phyloP scores from a whole-genome alignment of 176 grass and related monocot genomes.

The Phyllostachys edulis region DNA sequence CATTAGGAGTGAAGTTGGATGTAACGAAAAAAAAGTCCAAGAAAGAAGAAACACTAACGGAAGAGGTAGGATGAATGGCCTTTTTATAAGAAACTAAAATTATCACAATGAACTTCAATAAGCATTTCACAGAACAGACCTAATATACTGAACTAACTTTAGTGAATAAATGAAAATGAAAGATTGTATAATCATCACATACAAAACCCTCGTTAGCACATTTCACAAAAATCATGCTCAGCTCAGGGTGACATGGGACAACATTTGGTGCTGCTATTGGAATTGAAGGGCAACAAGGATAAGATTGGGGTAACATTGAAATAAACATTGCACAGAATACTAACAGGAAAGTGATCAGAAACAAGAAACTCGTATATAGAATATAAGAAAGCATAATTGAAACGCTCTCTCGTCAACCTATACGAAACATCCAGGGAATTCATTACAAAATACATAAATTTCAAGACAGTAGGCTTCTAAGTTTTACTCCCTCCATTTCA shows the following conservation, averaged over 20 bases:
- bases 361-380: background rate
- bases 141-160: background rate
- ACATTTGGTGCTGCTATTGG: background rate
- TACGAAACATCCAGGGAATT: background rate
- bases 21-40: background rate
- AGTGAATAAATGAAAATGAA: background rate
- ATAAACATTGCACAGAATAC: background rate
- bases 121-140: background rate
- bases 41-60: too few species aligned
- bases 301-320: background rate
- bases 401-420: background rate
- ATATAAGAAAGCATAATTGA: background rate
- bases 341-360: background rate
- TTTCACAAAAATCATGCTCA: slow-evolving; percentile 11
- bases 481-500: background rate
- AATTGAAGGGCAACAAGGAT: background rate
- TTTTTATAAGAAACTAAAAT: background rate
- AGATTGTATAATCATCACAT: background rate
- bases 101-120: background rate
- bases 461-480: background rate
- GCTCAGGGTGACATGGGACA: background rate
- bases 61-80: background rate
- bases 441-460: background rate
- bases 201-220: background rate
- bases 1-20: background rate